Conservation (phyloP, 495 filamentous ascomycete species). For the Sphaerosporella brunnea region DNA sequence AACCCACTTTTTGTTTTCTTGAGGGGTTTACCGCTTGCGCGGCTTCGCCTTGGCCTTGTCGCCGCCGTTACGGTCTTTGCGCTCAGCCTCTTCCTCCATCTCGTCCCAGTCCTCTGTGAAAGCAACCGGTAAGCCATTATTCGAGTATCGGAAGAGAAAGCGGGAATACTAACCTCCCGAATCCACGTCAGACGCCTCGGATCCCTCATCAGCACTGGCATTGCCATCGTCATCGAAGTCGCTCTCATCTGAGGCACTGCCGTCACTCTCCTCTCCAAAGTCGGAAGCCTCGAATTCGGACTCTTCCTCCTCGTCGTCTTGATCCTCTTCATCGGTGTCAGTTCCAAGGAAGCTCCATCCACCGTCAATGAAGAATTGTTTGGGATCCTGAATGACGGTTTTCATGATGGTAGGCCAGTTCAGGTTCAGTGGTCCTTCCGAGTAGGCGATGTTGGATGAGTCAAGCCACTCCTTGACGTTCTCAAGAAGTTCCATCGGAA, state of each 20-base stretch:
- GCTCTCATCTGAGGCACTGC: conserved; percentile 69
- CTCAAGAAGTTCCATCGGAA: conserved; percentile 86
- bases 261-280: conserved; percentile 59
- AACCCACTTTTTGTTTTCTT: conserved; percentile 1
- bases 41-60: conserved; percentile 23
- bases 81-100: conserved; percentile 24
- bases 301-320: conserved; percentile 67
- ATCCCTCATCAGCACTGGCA: conserved; percentile 38
- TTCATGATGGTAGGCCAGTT: conserved; percentile 99
- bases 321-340: conserved; percentile 73
- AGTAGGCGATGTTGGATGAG: conserved; percentile 80
- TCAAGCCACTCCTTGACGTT: conserved; percentile 97
- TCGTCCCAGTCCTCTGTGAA: conserved; percentile 26
- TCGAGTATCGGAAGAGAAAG: conserved; percentile 8
- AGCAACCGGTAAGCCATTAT: neutral
- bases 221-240: conserved; percentile 69
- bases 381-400: conserved; percentile 81
- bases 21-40: conserved; percentile 19
- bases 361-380: conserved; percentile 85
- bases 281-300: conserved; percentile 79
- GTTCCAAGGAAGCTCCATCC: conserved; percentile 86
- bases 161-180: conserved; percentile 26
- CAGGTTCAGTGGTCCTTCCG: conserved; percentile 88
- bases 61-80: conserved; percentile 8
- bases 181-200: conserved; percentile 22